phyloP scores from a whole-genome alignment of 2,329 filamentous ascomycete species.

The Stagonosporopsis tanaceti region DNA sequence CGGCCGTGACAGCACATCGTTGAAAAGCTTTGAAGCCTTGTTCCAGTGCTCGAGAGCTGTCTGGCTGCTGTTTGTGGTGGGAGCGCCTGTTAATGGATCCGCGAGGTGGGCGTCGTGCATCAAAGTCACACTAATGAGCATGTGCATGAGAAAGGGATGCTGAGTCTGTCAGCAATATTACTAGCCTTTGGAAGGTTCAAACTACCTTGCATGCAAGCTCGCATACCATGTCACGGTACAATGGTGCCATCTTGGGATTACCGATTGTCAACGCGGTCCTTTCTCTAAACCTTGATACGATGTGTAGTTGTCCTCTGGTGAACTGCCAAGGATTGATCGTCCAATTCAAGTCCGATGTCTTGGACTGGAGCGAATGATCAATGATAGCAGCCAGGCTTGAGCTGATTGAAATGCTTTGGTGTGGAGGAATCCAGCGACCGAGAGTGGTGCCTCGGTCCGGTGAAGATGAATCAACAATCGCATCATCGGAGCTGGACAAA shows the following conservation, averaged over 20 bases:
- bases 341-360: not conserved
- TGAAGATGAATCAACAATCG: not conserved
- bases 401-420: not conserved
- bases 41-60: conserved; percentile 56
- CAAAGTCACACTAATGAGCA: conserved; percentile 60
- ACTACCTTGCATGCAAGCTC: conserved; percentile 54
- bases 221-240: conserved; percentile 50
- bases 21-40: conserved; percentile 59
- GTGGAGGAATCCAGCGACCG: not conserved
- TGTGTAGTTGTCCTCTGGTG: conserved; percentile 31
- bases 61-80: conserved; percentile 47
- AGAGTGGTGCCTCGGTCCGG: not conserved
- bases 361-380: conserved; percentile 3
- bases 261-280: conserved; percentile 56
- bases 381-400: conserved; percentile 1
- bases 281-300: conserved; percentile 55
- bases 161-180: conserved; percentile 26
- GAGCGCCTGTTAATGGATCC: conserved; percentile 10
- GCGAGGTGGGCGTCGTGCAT: conserved; percentile 61
- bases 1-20: conserved; percentile 51
- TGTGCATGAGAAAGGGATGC: conserved; percentile 64
- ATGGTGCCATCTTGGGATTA: conserved; percentile 32
- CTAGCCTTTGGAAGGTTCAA: not conserved
- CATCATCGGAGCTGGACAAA: not conserved
- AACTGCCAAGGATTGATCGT: conserved; percentile 25